Evolutionary conservation across 2,329 filamentous ascomycete species (phyloP).

Genomic region (Fusarium albosuccineum): DNA sequence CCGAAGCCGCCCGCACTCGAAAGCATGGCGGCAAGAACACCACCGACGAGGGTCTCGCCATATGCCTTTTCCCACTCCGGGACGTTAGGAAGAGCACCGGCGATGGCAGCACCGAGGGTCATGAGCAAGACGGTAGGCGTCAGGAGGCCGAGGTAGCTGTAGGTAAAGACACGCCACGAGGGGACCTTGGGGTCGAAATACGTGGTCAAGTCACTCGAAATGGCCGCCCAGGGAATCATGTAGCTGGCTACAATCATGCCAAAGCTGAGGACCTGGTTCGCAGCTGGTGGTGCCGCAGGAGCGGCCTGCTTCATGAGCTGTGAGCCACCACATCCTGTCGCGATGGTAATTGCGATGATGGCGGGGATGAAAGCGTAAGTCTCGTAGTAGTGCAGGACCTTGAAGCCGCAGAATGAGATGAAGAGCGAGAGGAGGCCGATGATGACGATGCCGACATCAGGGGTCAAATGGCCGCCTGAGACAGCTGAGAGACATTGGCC

Average conservation of each 20-base stretch:
- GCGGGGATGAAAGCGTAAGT: conserved; percentile 69
- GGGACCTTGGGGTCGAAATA: conserved; percentile 70
- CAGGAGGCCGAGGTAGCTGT: conserved; percentile 68
- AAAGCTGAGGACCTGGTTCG: conserved; percentile 65
- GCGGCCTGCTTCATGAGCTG: conserved; percentile 62
- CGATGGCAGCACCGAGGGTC: conserved; percentile 74
- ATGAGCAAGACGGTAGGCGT: conserved; percentile 70
- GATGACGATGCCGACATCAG: conserved; percentile 71
- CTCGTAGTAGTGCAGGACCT: conserved; percentile 69
- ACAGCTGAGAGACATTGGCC: conserved; percentile 70
- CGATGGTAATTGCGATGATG: conserved; percentile 66
- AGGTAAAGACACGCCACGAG: conserved; percentile 65
- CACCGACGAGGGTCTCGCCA: conserved; percentile 66
- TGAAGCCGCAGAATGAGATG: conserved; percentile 73
- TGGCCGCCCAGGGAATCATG: conserved; percentile 71
- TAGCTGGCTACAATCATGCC: conserved; percentile 73
- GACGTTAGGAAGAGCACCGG: conserved; percentile 67
- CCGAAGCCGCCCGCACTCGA: conserved; percentile 70
- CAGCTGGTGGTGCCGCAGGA: conserved; percentile 56
- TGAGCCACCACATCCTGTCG: conserved; percentile 66
- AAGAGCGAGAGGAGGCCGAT: conserved; percentile 68
- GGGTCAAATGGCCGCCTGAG: conserved; percentile 61
- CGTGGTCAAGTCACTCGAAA: conserved; percentile 71
- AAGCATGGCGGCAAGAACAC: conserved; percentile 71
- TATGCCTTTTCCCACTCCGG: conserved; percentile 68